Evolutionary conservation across 805 yeast genomes (phyloP).

Genomic region (baker's yeast (Saccharomyces cerevisiae)): DNA sequence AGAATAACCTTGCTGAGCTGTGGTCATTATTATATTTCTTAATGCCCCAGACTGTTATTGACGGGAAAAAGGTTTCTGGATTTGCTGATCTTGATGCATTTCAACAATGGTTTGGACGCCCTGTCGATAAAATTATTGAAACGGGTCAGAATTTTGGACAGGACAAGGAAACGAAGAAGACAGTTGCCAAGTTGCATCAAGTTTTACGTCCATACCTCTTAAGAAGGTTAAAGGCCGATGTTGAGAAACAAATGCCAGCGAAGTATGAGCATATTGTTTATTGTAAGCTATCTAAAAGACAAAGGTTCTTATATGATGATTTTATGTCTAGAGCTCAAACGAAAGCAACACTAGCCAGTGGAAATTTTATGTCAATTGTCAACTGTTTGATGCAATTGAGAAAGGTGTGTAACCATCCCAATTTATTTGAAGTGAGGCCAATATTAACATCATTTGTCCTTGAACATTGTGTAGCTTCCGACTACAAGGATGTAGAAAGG

Average conservation of each 20-base stretch:
- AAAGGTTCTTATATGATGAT: constrained; percentile 85
- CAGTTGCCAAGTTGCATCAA: constrained; percentile 84
- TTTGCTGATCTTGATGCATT: constrained; percentile 94
- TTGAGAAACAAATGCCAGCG: constrained; percentile 98
- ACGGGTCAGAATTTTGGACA: constrained; percentile 42
- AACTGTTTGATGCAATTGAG: constrained; percentile 96
- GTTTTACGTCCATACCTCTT: constrained; percentile 86
- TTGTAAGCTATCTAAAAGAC: constrained; percentile 88
- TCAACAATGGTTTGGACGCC: constrained; percentile 98
- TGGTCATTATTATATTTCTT: constrained; percentile 93
- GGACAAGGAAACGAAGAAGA: constrained; percentile 71
- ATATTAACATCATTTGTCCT: constrained; percentile 83
- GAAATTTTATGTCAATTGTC: constrained; percentile 88
- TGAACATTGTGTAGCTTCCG: constrained; percentile 50
- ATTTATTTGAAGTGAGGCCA: constrained; percentile 91
- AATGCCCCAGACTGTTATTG: constrained; percentile 80
- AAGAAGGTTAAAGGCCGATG: constrained; percentile 90
- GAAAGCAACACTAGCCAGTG: constrained; percentile 84
- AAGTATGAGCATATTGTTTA: constrained; percentile 91
- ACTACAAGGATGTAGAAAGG: constrained; percentile 36
- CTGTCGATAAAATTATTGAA: constrained; percentile 88
- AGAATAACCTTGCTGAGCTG: constrained; percentile 86
- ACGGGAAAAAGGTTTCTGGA: constrained; percentile 48
- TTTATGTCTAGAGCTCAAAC: constrained; percentile 97
- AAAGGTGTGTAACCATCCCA: constrained; percentile 95